These are phyloP conservation scores for Sugiyamaella pinicola DNA, from an alignment of 1,139 yeast genomes.

Conservation along the genomic window DNA sequence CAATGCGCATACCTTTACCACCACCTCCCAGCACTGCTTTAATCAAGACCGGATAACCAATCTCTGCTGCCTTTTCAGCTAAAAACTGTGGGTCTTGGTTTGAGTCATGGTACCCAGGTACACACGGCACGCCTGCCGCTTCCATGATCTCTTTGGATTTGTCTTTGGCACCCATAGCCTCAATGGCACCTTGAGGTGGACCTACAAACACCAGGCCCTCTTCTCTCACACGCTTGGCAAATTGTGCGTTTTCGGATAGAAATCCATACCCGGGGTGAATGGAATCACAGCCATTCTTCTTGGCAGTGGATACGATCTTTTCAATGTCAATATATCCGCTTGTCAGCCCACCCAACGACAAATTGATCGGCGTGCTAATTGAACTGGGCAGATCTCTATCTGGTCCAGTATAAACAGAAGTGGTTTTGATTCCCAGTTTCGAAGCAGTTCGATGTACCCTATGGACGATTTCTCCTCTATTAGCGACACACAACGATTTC, in stretches of 20 bases:
- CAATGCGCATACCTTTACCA: conserved; percentile 54
- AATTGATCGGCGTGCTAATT: conserved; percentile 42
- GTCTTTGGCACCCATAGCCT: conserved; percentile 44
- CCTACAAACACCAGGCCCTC: conserved; percentile 50
- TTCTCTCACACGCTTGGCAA: conserved; percentile 46
- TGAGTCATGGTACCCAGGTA: conserved; percentile 51
- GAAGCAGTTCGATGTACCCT: conserved; percentile 48
- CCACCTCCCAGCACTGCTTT: conserved; percentile 59
- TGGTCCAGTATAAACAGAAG: conserved; percentile 49
- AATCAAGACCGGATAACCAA: conserved; percentile 52
- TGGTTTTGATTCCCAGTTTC: conserved; percentile 44
- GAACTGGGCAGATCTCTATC: conserved; percentile 50
- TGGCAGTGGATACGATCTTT: conserved; percentile 47
- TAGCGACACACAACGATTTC: conserved; percentile 47
- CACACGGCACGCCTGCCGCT: conserved; percentile 48
- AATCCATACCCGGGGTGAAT: conserved; percentile 54
- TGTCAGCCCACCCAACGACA: conserved; percentile 47
- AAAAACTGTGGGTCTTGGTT: conserved; percentile 44
- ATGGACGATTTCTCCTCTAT: conserved; percentile 54
- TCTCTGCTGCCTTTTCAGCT: conserved; percentile 42
- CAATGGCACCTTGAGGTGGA: conserved; percentile 46
- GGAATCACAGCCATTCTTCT: conserved; percentile 45
- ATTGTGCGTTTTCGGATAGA: conserved; percentile 48
- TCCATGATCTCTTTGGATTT: conserved; percentile 43
- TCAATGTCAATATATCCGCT: conserved; percentile 50